Evolutionary conservation across 208 protist species (phyloP).

Genomic region (Leishmania tropica): DNA sequence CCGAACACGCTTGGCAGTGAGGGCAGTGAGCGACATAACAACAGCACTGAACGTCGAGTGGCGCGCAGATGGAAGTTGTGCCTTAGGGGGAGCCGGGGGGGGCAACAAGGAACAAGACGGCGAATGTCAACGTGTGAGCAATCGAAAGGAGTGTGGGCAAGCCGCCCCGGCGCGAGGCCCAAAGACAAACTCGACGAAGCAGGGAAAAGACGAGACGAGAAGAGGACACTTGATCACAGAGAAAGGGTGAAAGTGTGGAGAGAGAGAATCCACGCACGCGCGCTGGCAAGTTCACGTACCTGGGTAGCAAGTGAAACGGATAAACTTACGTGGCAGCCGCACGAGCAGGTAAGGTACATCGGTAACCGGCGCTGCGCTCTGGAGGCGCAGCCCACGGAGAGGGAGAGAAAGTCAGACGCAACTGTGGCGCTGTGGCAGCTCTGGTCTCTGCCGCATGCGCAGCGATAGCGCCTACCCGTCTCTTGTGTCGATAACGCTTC

Average conservation of each 20-base stretch:
- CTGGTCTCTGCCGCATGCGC: neutral
- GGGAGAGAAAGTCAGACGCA: neutral
- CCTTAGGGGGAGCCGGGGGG: neutral
- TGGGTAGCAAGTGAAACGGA: neutral
- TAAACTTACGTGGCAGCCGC: neutral
- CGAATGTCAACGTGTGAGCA: neutral
- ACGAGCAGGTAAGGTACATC: neutral
- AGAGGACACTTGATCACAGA: neutral
- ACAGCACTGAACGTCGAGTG: neutral
- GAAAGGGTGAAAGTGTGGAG: neutral
- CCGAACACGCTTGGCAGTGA: constrained; percentile 75
- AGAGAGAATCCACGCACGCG: neutral
- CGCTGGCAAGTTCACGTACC: neutral
- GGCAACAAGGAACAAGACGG: neutral
- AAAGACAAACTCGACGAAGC: neutral
- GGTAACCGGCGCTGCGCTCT: neutral
- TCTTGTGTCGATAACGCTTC: neutral
- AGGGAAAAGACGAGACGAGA: neutral
- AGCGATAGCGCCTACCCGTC: no score
- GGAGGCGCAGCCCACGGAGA: neutral
- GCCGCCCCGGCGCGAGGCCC: neutral
- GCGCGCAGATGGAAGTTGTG: neutral
- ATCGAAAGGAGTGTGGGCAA: neutral
- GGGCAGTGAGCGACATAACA: constrained; percentile 56
- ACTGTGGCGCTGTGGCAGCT: neutral